Evolutionary conservation across 352 stramenopile species (phyloP).

Genomic region (Thalassiosira hispida): DNA sequence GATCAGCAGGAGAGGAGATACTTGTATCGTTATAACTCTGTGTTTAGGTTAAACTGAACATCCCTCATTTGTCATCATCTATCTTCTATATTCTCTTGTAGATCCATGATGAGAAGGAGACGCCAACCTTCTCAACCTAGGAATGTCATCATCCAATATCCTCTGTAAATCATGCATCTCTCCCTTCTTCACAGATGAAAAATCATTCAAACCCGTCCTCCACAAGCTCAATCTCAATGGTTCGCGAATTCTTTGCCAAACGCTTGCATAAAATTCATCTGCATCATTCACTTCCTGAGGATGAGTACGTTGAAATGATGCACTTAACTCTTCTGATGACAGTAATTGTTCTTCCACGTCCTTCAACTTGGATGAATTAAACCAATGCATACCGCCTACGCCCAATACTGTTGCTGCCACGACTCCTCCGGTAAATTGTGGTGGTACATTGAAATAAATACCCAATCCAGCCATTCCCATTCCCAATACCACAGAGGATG

Average conservation of each 20-base stretch:
- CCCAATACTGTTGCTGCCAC: conserved; percentile 87
- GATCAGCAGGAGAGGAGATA: too few relatives aligned
- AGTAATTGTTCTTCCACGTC: conserved; percentile 90
- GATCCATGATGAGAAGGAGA: conserved; percentile 72
- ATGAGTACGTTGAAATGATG: conserved; percentile 93
- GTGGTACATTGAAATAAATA: conserved; percentile 86
- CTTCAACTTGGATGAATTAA: conserved; percentile 89
- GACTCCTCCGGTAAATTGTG: conserved; percentile 88
- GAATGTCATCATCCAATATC: conserved; percentile 83
- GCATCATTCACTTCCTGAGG: conserved; percentile 93
- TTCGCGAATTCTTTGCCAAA: conserved; percentile 78
- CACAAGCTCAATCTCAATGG: conserved; percentile 62
- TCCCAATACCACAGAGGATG: conserved; percentile 50
- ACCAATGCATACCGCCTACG: conserved; percentile 89
- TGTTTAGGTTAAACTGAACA: too few relatives aligned
- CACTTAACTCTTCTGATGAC: conserved; percentile 88
- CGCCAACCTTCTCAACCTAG: conserved; percentile 67
- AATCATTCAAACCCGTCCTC: conserved; percentile 53
- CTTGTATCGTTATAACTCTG: too few relatives aligned
- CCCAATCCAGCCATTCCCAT: conserved; percentile 75
- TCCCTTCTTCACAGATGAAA: conserved; percentile 49
- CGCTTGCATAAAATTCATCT: conserved; percentile 94
- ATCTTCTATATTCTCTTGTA: conserved; percentile 13
- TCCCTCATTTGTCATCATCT: too few relatives aligned
- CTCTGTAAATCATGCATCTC: conserved; percentile 67